phyloP scores from a whole-genome alignment of 257 asterid species.

The Solanum medicagineum region DNA sequence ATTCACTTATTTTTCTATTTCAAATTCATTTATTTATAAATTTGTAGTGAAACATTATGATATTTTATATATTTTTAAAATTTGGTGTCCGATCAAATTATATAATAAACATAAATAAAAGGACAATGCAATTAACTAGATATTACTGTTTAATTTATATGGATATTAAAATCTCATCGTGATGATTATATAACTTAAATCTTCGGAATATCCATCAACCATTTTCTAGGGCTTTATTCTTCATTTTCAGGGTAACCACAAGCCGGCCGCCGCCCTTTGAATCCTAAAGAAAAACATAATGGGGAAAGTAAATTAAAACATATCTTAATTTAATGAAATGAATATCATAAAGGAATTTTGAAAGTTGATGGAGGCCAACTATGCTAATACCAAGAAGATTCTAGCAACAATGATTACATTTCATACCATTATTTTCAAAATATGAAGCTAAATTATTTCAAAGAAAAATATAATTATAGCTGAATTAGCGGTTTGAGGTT shows the following conservation, averaged over 20 bases:
- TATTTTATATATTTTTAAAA: too few species aligned
- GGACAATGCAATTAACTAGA: not conserved
- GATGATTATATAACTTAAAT: not conserved
- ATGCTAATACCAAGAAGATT: conserved; percentile 1
- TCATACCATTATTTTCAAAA: not conserved
- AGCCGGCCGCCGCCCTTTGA: not conserved
- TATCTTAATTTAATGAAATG: not conserved
- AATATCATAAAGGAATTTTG: not conserved
- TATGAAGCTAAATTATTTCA: not conserved
- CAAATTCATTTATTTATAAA: too few species aligned
- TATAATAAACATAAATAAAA: not conserved
- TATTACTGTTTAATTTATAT: not conserved
- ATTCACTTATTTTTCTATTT: not conserved
- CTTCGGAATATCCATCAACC: not conserved
- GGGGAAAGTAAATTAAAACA: not conserved
- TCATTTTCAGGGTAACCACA: not conserved
- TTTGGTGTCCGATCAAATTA: not conserved
- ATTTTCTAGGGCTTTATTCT: not conserved
- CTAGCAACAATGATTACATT: not conserved
- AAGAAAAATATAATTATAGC: not conserved
- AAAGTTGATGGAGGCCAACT: conserved; percentile 8
- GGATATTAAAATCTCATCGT: not conserved
- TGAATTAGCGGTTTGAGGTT: not conserved
- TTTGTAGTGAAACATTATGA: too few species aligned
- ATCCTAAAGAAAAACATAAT: not conserved